phyloP scores from a whole-genome alignment of 345 rosid species.

The Gossypium ekmanianum region DNA sequence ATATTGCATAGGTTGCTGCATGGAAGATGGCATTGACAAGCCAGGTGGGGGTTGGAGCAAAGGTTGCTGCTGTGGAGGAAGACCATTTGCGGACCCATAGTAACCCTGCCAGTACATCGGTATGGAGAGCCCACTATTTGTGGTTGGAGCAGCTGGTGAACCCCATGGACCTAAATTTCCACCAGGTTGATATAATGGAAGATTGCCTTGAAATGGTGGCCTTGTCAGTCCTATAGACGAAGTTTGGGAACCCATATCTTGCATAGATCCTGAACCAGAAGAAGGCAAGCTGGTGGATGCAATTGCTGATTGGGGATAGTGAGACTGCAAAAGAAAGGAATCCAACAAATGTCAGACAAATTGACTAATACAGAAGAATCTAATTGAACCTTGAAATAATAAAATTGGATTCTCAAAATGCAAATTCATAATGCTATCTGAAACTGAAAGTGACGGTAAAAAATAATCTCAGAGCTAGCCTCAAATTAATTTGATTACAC shows the following conservation, averaged over 20 bases:
- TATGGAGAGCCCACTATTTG: slow-evolving; percentile 37
- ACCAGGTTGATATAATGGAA: slow-evolving; percentile 35
- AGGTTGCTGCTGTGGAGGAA: slow-evolving; percentile 35
- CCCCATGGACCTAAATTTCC: slow-evolving; percentile 33
- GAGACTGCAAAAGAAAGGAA: slow-evolving; percentile 33
- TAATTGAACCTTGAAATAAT: background rate
- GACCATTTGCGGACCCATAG: slow-evolving; percentile 33
- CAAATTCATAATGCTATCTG: background rate
- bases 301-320: slow-evolving; percentile 31
- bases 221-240: slow-evolving; percentile 22
- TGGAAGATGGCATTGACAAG: slow-evolving; percentile 32
- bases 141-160: slow-evolving; percentile 24
- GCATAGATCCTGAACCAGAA: slow-evolving; percentile 26
- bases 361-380: background rate
- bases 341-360: background rate
- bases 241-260: slow-evolving; percentile 24
- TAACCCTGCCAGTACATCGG: slow-evolving; percentile 52
- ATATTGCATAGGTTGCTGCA: slow-evolving; percentile 34
- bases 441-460: background rate
- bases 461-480: background rate
- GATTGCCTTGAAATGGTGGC: slow-evolving; percentile 31
- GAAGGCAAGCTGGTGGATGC: slow-evolving; percentile 31
- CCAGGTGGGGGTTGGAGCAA: slow-evolving; percentile 35
- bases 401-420: background rate
- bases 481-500: background rate